These are phyloP conservation scores for Blechomonas ayalai DNA, from an alignment of 208 protist species.

Conservation along the genomic window DNA sequence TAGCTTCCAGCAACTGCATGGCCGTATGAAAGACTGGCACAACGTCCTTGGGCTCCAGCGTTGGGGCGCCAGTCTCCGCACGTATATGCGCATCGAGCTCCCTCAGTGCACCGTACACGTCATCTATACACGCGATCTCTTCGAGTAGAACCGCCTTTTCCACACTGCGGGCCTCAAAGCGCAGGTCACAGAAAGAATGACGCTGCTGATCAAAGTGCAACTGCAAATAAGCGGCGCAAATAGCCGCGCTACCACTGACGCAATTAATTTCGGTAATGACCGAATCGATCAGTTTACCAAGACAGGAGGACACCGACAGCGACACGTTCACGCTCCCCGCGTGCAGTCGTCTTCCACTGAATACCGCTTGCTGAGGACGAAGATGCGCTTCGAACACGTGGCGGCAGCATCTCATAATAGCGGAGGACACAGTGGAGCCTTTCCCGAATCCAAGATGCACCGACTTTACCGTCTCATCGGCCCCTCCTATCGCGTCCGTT, in stretches of 20 bases:
- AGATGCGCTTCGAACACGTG: constrained; percentile 31
- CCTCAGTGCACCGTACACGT: no score
- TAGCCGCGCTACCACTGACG: no score
- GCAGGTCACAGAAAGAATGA: no score
- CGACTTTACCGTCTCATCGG: no score
- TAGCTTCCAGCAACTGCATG: constrained; percentile 1
- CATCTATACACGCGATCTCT: no score
- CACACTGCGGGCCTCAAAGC: no score
- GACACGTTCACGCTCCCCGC: constrained; percentile 3
- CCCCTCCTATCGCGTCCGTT: no score
- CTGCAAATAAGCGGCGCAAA: no score
- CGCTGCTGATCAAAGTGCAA: no score
- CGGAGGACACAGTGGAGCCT: constrained; percentile 12
- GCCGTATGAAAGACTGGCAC: background rate
- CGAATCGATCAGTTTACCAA: constrained; percentile 4
- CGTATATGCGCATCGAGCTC: constrained; percentile 1
- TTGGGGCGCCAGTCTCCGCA: constrained; percentile 1
- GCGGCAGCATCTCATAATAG: constrained; percentile 24
- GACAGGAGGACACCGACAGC: background rate
- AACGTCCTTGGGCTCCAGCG: no score
- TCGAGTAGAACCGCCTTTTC: no score
- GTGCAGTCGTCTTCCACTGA: constrained; percentile 4
- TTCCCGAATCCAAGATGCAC: constrained; percentile 18
- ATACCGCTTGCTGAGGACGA: constrained; percentile 7
- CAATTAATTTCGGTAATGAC: constrained; percentile 16